Percentiles rank a stretch among this genome's conserved stretches.
These are phyloP conservation scores for Dioscorea alata DNA, from an alignment of 106 monocot genomes.

Conservation along the genomic window DNA sequence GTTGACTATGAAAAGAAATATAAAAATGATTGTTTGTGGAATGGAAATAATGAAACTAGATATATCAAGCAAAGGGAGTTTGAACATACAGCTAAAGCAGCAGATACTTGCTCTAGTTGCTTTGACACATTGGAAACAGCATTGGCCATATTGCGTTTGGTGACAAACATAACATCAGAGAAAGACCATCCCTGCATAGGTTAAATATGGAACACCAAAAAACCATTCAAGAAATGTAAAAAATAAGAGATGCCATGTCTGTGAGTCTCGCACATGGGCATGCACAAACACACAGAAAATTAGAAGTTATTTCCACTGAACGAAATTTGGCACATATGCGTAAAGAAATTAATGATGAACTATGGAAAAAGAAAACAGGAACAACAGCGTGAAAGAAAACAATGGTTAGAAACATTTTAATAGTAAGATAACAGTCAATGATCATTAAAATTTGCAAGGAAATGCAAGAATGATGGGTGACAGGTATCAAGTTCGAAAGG, in stretches of 20 bases:
- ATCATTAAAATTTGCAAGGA: too few relatives aligned
- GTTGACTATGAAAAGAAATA: constrained; percentile 43
- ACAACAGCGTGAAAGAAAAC: too few relatives aligned
- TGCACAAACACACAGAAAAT: too few relatives aligned
- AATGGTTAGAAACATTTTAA: too few relatives aligned
- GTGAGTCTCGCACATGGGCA: too few relatives aligned
- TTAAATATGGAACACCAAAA: background rate
- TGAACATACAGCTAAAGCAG: constrained; percentile 69
- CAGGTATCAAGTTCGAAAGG: too few relatives aligned
- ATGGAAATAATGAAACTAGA: constrained; percentile 1
- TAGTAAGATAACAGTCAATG: too few relatives aligned
- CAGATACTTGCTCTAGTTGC: constrained; percentile 83
- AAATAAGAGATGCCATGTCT: too few relatives aligned
- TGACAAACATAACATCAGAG: constrained; percentile 93
- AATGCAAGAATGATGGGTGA: too few relatives aligned
- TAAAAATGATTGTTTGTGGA: background rate
- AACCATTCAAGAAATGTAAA: background rate
- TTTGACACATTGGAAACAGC: constrained; percentile 77
- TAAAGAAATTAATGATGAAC: background rate
- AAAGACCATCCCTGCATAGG: constrained; percentile 73
- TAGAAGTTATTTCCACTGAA: too few relatives aligned
- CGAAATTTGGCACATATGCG: too few relatives aligned
- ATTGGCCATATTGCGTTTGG: constrained; percentile 86
- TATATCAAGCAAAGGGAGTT: background rate
- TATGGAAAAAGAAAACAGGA: too few relatives aligned